A percentile compares a stretch with the other conserved stretches of the same genome.
These are phyloP conservation scores for Leccinum disarticulatum DNA, from an alignment of 768 basidiomycete species.

Conservation along the genomic window DNA sequence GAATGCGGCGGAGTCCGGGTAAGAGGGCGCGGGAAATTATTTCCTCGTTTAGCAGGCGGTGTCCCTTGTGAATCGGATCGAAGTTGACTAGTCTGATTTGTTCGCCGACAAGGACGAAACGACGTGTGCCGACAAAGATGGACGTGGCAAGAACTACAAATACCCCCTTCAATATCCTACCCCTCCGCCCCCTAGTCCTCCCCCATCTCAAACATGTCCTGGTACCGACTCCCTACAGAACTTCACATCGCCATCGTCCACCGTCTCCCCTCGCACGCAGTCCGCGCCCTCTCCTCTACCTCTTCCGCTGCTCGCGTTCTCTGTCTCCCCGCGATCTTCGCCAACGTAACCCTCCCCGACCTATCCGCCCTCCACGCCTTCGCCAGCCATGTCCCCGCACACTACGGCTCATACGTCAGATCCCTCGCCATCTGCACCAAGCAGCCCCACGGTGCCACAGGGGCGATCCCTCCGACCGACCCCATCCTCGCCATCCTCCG, in stretches of 20 bases:
- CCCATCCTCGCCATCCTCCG: constrained; percentile 50
- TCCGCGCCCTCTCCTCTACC: constrained; percentile 48
- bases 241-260: constrained; percentile 61
- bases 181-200: background rate
- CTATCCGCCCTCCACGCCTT: constrained; percentile 51
- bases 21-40: constrained; percentile 4
- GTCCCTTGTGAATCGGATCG: constrained; percentile 25
- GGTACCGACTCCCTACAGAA: constrained; percentile 63
- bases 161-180: background rate
- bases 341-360: constrained; percentile 50
- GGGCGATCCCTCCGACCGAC: constrained; percentile 40
- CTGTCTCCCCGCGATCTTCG: constrained; percentile 60
- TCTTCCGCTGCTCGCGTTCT: constrained; percentile 50
- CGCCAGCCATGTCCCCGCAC: constrained; percentile 53
- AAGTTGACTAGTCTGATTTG: constrained; percentile 5
- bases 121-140: constrained; percentile 18
- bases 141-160: constrained; percentile 15
- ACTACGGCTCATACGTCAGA: constrained; percentile 52
- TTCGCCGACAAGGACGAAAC: constrained; percentile 20
- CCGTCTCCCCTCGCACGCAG: constrained; percentile 44
- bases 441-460: constrained; percentile 31
- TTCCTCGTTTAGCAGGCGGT: background rate
- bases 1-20: background rate
- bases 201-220: constrained; percentile 29
- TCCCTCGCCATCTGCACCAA: constrained; percentile 47